Evolutionary conservation across 2,329 filamentous ascomycete genomes (phyloP), one percentile per base, ranked within the genome.

Genomic region (Fusarium concolor): DNA sequence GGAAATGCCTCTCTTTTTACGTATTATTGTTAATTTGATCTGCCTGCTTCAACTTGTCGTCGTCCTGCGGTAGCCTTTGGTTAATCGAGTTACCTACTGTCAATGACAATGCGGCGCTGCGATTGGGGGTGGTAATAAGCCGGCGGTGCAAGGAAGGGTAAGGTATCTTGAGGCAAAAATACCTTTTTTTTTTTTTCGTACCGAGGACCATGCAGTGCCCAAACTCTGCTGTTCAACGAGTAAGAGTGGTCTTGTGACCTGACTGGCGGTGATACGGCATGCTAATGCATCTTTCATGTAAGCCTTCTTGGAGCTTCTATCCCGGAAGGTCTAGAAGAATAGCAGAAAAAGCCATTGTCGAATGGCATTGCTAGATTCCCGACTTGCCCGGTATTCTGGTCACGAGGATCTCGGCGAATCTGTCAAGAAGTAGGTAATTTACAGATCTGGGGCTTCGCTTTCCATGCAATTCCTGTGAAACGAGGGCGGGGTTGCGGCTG

Each of bases 371-470:
- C 59, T 69, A 22, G 61, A 44, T 65, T 56, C 58, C 47, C 42
- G 61, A 42, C 44, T 18, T 59, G 67, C 26, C 53, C 37, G 44
- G 37, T 35, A 55, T 28, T 42, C 38, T 50, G 68, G 63, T 71
- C 65, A 74, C 63, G 58, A 62, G 67, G 54, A 62, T 60, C 57
- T 68, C 44, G 44, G 41, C 41, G 62, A 58, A 62, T 63, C 59
- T 68, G 56, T 38, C 26, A 65, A 41, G 24, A 47, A 57, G 22
- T 24, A 24, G 4, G 50, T 46, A 60, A 56, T 37, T 33, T 46
- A 37, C 15, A 65, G 55, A 64, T 65, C 65, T 51, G 63, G 61
- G 60, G 56, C 66, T n/a, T 26, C 26, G 56, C 66, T 20, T 26
- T 6, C 28, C 20, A 58, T 46, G 22, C 11, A 42, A 20, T 45